phyloP scores from a whole-genome alignment of 1,284 basidiomycete species.

The Thecaphora frezii region DNA sequence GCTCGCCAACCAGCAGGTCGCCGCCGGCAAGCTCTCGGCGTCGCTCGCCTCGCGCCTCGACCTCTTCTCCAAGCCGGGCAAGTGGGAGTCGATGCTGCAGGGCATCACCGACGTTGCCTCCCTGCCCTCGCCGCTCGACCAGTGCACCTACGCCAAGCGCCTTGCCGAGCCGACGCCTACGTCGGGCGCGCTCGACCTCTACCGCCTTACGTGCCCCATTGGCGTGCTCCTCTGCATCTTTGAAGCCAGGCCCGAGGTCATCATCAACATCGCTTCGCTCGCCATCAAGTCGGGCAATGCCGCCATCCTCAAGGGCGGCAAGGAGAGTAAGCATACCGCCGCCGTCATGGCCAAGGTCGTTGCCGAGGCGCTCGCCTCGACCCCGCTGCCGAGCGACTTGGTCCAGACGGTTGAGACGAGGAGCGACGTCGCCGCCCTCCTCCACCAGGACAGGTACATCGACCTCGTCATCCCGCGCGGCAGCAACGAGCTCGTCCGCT shows the following conservation, averaged over 20 bases:
- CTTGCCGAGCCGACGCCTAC: slow-evolving; percentile 65
- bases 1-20: slow-evolving; percentile 73
- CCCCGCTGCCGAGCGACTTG: slow-evolving; percentile 72
- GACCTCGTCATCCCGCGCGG: slow-evolving; percentile 96
- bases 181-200: slow-evolving; percentile 76
- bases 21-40: slow-evolving; percentile 77
- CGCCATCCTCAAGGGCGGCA: slow-evolving; percentile 56
- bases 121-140: slow-evolving; percentile 83
- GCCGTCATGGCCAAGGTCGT: slow-evolving; percentile 64
- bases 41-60: slow-evolving; percentile 85
- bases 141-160: slow-evolving; percentile 81
- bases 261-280: slow-evolving; percentile 92
- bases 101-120: slow-evolving; percentile 83
- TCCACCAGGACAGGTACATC: slow-evolving; percentile 86
- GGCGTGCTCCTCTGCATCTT: slow-evolving; percentile 96
- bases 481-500: slow-evolving; percentile 83
- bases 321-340: slow-evolving; percentile 44
- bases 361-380: slow-evolving; percentile 69
- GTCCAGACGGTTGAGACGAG: slow-evolving; percentile 91
- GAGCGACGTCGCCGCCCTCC: slow-evolving; percentile 83
- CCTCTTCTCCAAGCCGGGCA: slow-evolving; percentile 74
- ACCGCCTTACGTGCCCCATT: slow-evolving; percentile 93
- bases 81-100: slow-evolving; percentile 91
- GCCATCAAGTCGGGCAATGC: slow-evolving; percentile 89
- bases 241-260: slow-evolving; percentile 94